A percentile compares a stretch with the other conserved stretches of the same genome.
Evolutionary conservation across 106 monocot species (phyloP).

Genomic region (Dioscorea zingiberensis): DNA sequence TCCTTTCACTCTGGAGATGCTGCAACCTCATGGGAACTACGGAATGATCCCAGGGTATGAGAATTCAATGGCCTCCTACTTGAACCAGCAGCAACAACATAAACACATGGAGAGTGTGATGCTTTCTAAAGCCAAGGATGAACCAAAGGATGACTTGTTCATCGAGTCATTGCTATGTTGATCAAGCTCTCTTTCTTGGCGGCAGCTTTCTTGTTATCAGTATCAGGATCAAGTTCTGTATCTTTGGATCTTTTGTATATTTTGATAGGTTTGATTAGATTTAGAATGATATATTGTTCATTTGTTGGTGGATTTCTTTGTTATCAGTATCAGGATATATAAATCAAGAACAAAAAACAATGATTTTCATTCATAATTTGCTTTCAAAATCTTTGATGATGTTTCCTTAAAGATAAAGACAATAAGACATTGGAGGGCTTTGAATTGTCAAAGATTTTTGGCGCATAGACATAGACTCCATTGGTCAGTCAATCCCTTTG

Average conservation of each 20-base stretch:
- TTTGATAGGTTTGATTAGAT: not conserved
- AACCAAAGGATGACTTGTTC: conserved; percentile 25
- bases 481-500: no score
- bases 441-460: no score
- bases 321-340: no score
- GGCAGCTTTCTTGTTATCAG: no score
- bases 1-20: conserved; percentile 25
- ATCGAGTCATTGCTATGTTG: conserved; percentile 19
- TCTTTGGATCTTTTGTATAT: not conserved
- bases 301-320: conserved; percentile 1
- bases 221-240: no score
- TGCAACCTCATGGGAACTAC: conserved; percentile 8
- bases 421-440: no score
- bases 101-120: conserved; percentile 1
- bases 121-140: conserved; percentile 19
- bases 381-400: no score
- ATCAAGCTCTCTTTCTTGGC: no score
- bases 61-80: not conserved
- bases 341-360: no score
- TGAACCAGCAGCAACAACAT: conserved; percentile 10
- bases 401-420: no score
- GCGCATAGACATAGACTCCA: no score
- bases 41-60: not conserved
- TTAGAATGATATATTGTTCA: not conserved
- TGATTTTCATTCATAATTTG: no score